Base-by-base conservation (phyloP, 2,329 filamentous ascomycete species). In the Epichloe brachyelytri region DNA sequence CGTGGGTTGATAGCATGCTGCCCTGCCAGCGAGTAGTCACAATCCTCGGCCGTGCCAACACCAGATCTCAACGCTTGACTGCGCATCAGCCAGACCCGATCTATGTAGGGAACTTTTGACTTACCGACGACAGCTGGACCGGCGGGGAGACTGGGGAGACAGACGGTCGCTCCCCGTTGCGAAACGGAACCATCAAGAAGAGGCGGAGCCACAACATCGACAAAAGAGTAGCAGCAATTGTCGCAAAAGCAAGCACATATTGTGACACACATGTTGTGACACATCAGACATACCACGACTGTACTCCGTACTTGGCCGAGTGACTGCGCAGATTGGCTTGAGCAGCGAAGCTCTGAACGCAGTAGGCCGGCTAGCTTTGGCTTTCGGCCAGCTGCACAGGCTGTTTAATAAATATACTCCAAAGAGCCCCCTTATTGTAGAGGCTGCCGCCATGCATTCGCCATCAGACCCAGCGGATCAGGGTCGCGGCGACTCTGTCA, bases 381-480 rank as follows among this genome's bases (percentile, higher is more conserved):
- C 45, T 46, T 38, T 38, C 11, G 41, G 33, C 30, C 38, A 34
- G 38, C 33, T 50, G 10, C 8, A 17, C 48, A 40, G 20, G 34
- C 43, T 15, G 30, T 48, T 37, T 6, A 40, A 46, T 5, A 47
- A 51, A 47, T 50, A 48, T 26, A 39, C 17, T 37, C 47, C 33
- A 20, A 47, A 7, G 7, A 43, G 19, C 39, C 34, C 47, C 8
- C 46, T 48, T 43, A 1, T 19, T 33, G 33, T 38, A 22, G 38
- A 22, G 22, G 33, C 46, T 43, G 48, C 44, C 48, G 48, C 34
- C 48, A 50, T 53, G 51, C 48, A 37, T 20, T 50, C 39, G 44
- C 43, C 43, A 39, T 45, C 44, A 34, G 36, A 40, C 38, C 34
- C 38, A 38, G 36, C 44, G 38, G 51, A 50, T 33, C 30, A 30